Evolutionary conservation across 768 basidiomycete species (phyloP).

Genomic region (Pisolithus tinctorius): DNA sequence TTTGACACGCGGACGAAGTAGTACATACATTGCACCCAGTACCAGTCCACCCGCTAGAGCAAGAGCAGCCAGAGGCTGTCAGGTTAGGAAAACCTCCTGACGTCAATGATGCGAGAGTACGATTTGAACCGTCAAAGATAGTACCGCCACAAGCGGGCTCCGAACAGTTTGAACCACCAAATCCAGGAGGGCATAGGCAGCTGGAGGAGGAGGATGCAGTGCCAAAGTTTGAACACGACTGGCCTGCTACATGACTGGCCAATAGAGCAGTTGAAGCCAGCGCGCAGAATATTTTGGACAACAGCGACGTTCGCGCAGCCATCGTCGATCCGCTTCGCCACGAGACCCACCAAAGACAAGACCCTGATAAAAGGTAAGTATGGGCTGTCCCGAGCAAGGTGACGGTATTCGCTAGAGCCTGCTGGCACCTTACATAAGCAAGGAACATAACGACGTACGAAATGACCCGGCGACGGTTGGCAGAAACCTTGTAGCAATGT

Average conservation of each 20-base stretch:
- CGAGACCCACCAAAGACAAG: no score
- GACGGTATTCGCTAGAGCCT: background rate
- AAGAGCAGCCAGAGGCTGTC: conserved; percentile 60
- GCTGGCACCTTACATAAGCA: background rate
- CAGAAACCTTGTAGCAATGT: conserved; percentile 26
- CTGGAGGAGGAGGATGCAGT: conserved; percentile 10
- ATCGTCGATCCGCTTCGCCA: conserved; percentile 1
- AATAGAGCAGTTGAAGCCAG: conserved; percentile 9
- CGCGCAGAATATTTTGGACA: background rate
- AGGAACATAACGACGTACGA: background rate
- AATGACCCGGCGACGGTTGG: background rate
- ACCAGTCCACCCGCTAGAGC: conserved; percentile 72
- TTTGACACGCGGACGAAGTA: conserved; percentile 59
- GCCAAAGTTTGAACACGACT: conserved; percentile 24
- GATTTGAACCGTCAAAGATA: conserved; percentile 63
- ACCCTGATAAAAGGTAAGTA: background rate
- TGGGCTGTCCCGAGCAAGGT: background rate
- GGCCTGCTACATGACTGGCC: conserved; percentile 11
- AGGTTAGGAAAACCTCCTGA: conserved; percentile 54
- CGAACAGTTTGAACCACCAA: conserved; percentile 65
- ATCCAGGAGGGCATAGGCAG: conserved; percentile 79
- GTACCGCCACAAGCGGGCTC: conserved; percentile 74
- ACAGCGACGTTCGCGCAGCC: background rate
- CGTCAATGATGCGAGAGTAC: conserved; percentile 34
- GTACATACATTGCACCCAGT: conserved; percentile 77